Evolutionary conservation across 129 eudicot species (phyloP).

Genomic region (Deinandra increscens): DNA sequence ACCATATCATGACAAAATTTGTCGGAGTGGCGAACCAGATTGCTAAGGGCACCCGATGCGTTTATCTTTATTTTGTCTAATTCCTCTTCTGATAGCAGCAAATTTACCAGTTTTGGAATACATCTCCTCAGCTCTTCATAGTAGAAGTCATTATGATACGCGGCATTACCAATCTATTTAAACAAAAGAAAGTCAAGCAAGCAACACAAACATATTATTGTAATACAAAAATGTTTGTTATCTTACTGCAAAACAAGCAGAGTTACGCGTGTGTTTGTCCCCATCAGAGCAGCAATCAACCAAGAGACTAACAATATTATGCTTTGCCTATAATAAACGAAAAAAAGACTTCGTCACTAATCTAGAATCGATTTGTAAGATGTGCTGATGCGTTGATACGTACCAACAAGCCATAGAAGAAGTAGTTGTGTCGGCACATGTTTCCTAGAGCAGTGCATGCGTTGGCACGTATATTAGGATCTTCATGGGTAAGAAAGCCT

Average conservation of each 20-base stretch:
- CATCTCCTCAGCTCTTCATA: constrained; percentile 78
- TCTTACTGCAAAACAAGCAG: constrained; percentile 97
- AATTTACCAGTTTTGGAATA: constrained; percentile 71
- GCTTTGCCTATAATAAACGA: constrained; percentile 50
- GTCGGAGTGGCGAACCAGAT: constrained; percentile 87
- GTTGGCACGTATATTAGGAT: constrained; percentile 84
- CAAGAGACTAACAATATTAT: constrained; percentile 53
- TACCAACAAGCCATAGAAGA: constrained; percentile 75
- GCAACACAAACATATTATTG: not conserved
- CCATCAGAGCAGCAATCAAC: constrained; percentile 92
- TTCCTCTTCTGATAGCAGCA: constrained; percentile 81
- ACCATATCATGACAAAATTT: constrained; percentile 89
- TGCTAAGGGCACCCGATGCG: constrained; percentile 97
- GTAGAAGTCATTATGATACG: constrained; percentile 80
- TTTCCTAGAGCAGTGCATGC: constrained; percentile 91
- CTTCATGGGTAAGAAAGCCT: constrained; percentile 69
- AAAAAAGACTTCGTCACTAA: constrained; percentile 13
- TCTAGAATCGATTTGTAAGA: too few species aligned
- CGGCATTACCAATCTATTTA: constrained; percentile 90
- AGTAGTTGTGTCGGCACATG: constrained; percentile 91
- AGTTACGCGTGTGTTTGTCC: constrained; percentile 83
- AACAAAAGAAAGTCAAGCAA: constrained; percentile 2
- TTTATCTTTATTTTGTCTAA: constrained; percentile 93
- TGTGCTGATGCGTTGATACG: too few species aligned
- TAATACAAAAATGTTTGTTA: not conserved